Evolutionary conservation across 495 filamentous ascomycete genomes (phyloP).

Genomic region (Mycothermus thermophilus): DNA sequence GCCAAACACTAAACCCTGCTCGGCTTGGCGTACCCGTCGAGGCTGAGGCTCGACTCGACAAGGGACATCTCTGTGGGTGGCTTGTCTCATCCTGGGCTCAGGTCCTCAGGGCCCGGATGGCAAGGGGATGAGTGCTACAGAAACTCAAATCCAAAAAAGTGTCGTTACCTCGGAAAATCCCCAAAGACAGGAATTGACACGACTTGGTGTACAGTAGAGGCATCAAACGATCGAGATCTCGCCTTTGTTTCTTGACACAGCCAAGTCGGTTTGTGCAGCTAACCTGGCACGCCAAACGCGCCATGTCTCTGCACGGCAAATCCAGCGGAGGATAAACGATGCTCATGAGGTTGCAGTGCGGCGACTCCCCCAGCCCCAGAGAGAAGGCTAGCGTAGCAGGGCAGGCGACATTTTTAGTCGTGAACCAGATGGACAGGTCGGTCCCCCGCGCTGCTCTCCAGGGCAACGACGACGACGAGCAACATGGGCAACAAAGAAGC

Average conservation of each 20-base stretch:
- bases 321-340: slow-evolving; percentile 9
- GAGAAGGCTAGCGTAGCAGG: slow-evolving; percentile 10
- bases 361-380: too few species aligned
- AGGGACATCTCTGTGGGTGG: slow-evolving; percentile 20
- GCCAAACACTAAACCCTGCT: slow-evolving; percentile 11
- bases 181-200: too few species aligned
- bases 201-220: slow-evolving; percentile 3
- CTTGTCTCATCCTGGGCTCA: slow-evolving; percentile 21
- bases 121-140: too few species aligned
- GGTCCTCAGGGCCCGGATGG: slow-evolving; percentile 8
- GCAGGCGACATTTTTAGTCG: slow-evolving; percentile 13
- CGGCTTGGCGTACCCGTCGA: slow-evolving; percentile 11
- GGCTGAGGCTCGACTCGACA: slow-evolving; percentile 10
- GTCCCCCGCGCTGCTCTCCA: too few species aligned
- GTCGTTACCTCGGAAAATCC: slow-evolving; percentile 1
- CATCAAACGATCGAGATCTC: background rate
- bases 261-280: slow-evolving; percentile 4
- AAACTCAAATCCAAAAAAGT: background rate
- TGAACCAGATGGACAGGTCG: too few species aligned
- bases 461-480: too few species aligned
- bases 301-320: slow-evolving; percentile 19
- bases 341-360: slow-evolving; percentile 1
- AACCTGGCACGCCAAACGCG: slow-evolving; percentile 16
- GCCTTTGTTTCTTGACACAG: slow-evolving; percentile 9
- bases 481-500: too few species aligned